Evolutionary conservation across 73 alveolate species (phyloP).

Genomic region (Paramecium pentaurelia): DNA sequence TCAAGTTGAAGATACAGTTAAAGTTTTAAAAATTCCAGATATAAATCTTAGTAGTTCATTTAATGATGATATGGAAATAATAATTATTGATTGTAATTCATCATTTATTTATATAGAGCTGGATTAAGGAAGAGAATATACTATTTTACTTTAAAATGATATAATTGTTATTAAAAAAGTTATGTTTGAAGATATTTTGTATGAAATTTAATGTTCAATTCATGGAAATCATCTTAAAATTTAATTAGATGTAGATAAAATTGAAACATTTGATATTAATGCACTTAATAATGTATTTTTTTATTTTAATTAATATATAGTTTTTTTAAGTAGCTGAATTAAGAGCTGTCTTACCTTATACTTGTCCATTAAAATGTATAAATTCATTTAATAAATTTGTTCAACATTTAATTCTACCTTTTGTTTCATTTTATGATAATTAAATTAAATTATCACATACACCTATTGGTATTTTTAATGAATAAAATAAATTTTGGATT

Average conservation of each 20-base stretch:
- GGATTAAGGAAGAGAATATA: not conserved
- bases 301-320: not conserved
- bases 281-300: not conserved
- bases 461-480: not conserved
- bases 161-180: not conserved
- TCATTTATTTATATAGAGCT: not conserved
- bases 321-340: not conserved
- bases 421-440: not conserved
- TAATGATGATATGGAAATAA: not conserved
- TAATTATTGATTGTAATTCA: not conserved
- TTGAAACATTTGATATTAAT: not conserved
- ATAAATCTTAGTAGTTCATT: not conserved
- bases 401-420: not conserved
- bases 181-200: not conserved
- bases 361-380: constrained; percentile 38
- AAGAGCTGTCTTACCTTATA: not conserved
- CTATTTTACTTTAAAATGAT: not conserved
- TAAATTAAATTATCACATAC: not conserved
- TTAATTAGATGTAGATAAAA: not conserved
- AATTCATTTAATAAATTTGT: not conserved
- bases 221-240: not conserved
- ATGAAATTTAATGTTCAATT: not conserved
- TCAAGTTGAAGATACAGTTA: not conserved
- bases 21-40: not conserved
- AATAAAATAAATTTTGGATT: not conserved